Percentiles rank a stretch among this genome's conserved stretches.
phyloP scores from a whole-genome alignment of 345 rosid genomes.

The Camelina neglecta region DNA sequence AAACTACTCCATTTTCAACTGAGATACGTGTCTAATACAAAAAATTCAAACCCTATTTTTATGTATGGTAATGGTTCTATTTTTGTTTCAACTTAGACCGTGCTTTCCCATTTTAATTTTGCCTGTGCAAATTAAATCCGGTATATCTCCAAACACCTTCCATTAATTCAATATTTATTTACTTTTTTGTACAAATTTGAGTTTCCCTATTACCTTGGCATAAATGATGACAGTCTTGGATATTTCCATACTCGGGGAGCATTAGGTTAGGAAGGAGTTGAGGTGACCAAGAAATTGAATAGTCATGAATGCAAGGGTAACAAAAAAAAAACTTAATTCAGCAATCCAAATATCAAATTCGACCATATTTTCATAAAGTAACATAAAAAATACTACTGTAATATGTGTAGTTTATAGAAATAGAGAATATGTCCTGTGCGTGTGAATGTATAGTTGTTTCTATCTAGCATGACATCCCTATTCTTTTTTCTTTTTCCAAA shows the following conservation, averaged over 20 bases:
- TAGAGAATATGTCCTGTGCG: not conserved
- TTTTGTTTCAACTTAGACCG: not conserved
- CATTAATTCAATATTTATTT: not conserved
- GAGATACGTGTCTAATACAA: constrained; percentile 5
- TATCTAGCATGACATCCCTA: not conserved
- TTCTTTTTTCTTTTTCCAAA: not conserved
- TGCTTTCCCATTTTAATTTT: not conserved
- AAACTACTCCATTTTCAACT: not conserved
- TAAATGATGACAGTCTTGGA: not conserved
- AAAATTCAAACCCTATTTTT: not conserved
- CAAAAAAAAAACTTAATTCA: not conserved
- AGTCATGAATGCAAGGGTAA: not conserved
- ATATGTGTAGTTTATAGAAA: not conserved
- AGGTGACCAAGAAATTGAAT: not conserved
- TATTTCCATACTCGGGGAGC: constrained; percentile 12
- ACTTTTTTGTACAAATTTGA: too few relatives aligned
- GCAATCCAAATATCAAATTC: not conserved
- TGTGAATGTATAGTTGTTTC: too few relatives aligned
- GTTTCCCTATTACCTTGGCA: not conserved
- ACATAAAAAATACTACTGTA: not conserved
- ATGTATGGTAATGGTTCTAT: constrained; percentile 17
- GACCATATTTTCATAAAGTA: not conserved
- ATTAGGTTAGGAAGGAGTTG: not conserved
- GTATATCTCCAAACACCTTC: not conserved
- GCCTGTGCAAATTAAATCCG: not conserved